Base-by-base conservation (phyloP, 106 monocot species). In the Acorus calamus region DNA sequence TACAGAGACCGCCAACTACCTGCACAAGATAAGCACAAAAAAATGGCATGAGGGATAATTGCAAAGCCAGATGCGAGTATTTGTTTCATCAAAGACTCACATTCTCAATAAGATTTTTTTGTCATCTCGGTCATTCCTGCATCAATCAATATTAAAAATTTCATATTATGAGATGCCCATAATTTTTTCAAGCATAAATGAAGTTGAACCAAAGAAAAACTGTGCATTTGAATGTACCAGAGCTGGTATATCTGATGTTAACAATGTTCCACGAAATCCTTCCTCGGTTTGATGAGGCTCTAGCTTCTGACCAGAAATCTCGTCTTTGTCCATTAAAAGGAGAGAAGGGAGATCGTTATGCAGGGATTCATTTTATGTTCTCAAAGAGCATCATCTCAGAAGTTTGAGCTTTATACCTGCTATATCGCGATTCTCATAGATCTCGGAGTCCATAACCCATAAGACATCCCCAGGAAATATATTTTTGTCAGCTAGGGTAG, bases 181-280 rank as follows among this genome's bases (percentile, higher is more conserved):
- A 28, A 28, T 0, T 28, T 28, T 28, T 28, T 28, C 28, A 28
- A 28, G 28, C 28, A 28, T 28, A 28, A 28, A 28, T 28, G 28
- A 28, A 28, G 28, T 28, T 28, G 28, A 28, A 28, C 28, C 28
- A 28, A 28, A 28, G 28, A 28, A 28, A 28, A 28, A 28, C 28
- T 28, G 28, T 28, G 28, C 28, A 28, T 28, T 28, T 28, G 28
- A 28, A 28, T 28, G 28, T 28, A 71, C 73, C 66, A 79, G 80
- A 60, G 63, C 49, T 44, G 76, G 42, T 0, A 81, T 62, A 80
- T 71, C 80, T 60, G 86, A 80, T 46, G 83, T 73, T 60, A 98
- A 74, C 49, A 92, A 81, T 8, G 98, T 92, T 53, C 98, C 98
- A 52, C 92, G 98, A 54, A 98, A 98, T 11, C 98, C 98, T 92